Percentiles rank a stretch among this genome's conserved stretches.
These are phyloP conservation scores for Spiromastix sp. DNA, from an alignment of 2,329 filamentous ascomycete species.

Conservation along the genomic window DNA sequence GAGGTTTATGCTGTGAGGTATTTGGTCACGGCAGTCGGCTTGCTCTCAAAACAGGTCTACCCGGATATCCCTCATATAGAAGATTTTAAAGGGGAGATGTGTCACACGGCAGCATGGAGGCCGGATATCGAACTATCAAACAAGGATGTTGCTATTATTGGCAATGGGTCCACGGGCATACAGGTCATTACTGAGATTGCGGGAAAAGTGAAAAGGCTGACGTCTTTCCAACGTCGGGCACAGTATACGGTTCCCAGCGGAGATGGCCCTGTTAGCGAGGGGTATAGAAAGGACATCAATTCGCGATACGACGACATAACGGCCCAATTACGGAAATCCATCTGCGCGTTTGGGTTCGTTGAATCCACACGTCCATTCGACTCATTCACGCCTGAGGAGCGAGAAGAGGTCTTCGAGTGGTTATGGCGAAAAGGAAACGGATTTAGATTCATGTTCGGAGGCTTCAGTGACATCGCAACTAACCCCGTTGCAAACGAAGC, in stretches of 20 bases:
- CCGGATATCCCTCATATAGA: neutral
- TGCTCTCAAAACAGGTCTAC: neutral
- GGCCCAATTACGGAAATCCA: constrained; percentile 38
- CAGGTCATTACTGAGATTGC: constrained; percentile 54
- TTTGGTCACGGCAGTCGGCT: neutral
- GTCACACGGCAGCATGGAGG: neutral
- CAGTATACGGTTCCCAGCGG: constrained; percentile 56
- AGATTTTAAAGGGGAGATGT: neutral
- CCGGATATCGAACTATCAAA: constrained; percentile 47
- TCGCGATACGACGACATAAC: constrained; percentile 40
- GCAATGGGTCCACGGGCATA: constrained; percentile 55
- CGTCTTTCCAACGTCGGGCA: constrained; percentile 51
- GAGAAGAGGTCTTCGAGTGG: constrained; percentile 38
- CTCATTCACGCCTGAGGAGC: constrained; percentile 40
- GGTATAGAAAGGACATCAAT: constrained; percentile 39
- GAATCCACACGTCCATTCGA: constrained; percentile 43
- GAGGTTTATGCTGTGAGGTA: neutral
- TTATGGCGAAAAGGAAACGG: constrained; percentile 44
- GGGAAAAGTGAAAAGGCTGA: constrained; percentile 41
- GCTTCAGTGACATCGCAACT: constrained; percentile 42
- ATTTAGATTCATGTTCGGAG: constrained; percentile 41
- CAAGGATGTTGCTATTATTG: constrained; percentile 53
- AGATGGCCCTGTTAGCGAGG: constrained; percentile 35
- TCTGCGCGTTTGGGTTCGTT: constrained; percentile 48
- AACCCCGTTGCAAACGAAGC: constrained; percentile 41